phyloP scores from a whole-genome alignment of 768 basidiomycete species.

The Kwoniella botswanensis region DNA sequence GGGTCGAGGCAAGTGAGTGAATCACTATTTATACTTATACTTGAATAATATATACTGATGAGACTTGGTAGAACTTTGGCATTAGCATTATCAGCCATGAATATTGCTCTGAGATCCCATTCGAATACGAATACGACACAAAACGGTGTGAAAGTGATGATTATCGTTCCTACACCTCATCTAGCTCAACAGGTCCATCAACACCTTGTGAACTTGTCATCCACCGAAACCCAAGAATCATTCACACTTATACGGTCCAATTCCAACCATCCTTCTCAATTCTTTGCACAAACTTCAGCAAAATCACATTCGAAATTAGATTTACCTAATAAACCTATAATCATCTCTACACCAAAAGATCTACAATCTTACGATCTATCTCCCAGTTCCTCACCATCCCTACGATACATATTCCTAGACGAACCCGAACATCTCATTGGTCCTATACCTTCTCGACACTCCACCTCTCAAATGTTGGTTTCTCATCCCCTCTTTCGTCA shows the following conservation, averaged over 20 bases:
- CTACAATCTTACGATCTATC: constrained; percentile 11
- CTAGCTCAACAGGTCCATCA: constrained; percentile 23
- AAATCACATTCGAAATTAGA: background rate
- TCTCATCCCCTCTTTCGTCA: constrained; percentile 19
- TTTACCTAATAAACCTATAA: constrained; percentile 22
- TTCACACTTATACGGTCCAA: constrained; percentile 13
- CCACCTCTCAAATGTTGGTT: constrained; percentile 4
- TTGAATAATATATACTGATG: background rate
- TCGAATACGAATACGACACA: background rate
- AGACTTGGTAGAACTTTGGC: constrained; percentile 2
- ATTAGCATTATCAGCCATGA: constrained; percentile 24
- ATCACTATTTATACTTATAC: background rate
- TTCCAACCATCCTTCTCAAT: background rate
- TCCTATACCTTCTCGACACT: constrained; percentile 19
- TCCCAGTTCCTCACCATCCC: background rate
- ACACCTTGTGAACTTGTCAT: constrained; percentile 2
- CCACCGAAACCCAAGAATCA: background rate
- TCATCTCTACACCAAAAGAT: constrained; percentile 19
- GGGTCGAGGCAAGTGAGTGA: constrained; percentile 37
- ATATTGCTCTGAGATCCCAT: background rate
- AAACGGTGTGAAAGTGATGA: constrained; percentile 2
- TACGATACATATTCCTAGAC: constrained; percentile 24
- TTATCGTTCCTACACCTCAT: constrained; percentile 24
- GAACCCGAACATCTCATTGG: constrained; percentile 26
- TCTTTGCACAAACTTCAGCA: background rate